Evolutionary conservation across 2,329 filamentous ascomycete species (phyloP), one percentile per base, ranked within the genome.

Genomic region (Boeremia lycopersici): DNA sequence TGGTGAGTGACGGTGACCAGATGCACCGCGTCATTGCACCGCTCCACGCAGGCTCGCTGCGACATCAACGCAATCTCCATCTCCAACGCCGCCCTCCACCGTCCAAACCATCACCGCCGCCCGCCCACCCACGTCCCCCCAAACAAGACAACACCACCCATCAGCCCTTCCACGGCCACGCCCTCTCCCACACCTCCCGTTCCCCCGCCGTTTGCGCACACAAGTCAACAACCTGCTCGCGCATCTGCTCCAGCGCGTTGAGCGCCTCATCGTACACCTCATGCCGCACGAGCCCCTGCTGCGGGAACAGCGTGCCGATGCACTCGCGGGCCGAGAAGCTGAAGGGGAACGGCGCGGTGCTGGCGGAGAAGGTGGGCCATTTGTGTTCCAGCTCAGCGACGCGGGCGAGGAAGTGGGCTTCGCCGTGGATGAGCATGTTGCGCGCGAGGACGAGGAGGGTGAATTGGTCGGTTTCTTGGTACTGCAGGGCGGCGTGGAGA

Each of bases 361-460:
- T 63, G 25, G 56, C 53, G n/a, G 69, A 59, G 39, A 71, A 54
- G 19, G 34, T 50, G 9, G 47, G 28, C 68, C 70, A 71, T 23
- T 56, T 62, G 43, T 55, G 15, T 45, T 73, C 60, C n/a, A 72
- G 52, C 35, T 72, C 62, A 13, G 56, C 65, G 8, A 72, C 30
- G 60, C 60, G 61, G 8, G 34, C 38, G 10, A 67, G 57, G 44
- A 67, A 76, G 8, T 60, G 53, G 34, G 62, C 69, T 56, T 76
- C 73, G 17, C 71, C 72, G 48, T 75, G 69, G 13, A 74, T 60
- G 40, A 75, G 64, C 25, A 75, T 57, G 42, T 71, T 74, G 10
- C 67, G 66, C 8, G 67, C 69, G 41, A 74, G 48, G 6, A 72
- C 58, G 25, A 76, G 62, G 38, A 75, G 53, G 4, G 64, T 33